A percentile compares a stretch with the other conserved stretches of the same genome.
These are phyloP conservation scores for Phytopythium litorale DNA, from an alignment of 352 stramenopile species.

Conservation along the genomic window DNA sequence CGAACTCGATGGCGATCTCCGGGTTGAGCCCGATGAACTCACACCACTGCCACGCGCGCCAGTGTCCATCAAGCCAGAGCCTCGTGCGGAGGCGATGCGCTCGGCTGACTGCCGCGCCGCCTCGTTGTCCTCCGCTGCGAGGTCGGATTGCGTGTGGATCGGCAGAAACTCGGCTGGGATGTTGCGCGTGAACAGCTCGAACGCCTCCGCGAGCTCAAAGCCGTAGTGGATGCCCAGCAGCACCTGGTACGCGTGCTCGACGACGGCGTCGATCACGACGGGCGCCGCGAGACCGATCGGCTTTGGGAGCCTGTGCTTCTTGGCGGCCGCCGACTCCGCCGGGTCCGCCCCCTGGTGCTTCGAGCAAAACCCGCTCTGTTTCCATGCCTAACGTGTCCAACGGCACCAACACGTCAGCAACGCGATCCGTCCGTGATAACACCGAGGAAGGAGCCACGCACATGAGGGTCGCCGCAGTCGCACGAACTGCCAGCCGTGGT, in stretches of 20 bases:
- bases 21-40: background rate
- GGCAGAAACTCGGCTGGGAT: slow-evolving; percentile 42
- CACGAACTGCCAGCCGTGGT: slow-evolving; percentile 84
- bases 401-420: slow-evolving; percentile 1
- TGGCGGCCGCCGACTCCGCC: slow-evolving; percentile 20
- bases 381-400: slow-evolving; percentile 51
- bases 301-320: slow-evolving; percentile 69
- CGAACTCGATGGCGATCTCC: background rate
- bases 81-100: background rate
- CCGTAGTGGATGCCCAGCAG: slow-evolving; percentile 60
- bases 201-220: slow-evolving; percentile 63
- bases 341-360: slow-evolving; percentile 62
- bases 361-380: slow-evolving; percentile 70
- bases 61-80: background rate
- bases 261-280: slow-evolving; percentile 67
- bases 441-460: slow-evolving; percentile 18
- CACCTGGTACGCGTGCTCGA: slow-evolving; percentile 74
- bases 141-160: slow-evolving; percentile 34
- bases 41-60: too few species aligned
- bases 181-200: slow-evolving; percentile 66
- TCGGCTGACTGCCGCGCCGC: background rate
- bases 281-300: slow-evolving; percentile 42
- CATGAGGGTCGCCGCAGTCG: slow-evolving; percentile 80
- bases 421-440: background rate
- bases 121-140: slow-evolving; percentile 15